Percentiles rank a stretch among this genome's conserved stretches.
These are phyloP conservation scores for Brasilioporus rufonigricans DNA, from an alignment of 768 basidiomycete genomes.

Conservation along the genomic window DNA sequence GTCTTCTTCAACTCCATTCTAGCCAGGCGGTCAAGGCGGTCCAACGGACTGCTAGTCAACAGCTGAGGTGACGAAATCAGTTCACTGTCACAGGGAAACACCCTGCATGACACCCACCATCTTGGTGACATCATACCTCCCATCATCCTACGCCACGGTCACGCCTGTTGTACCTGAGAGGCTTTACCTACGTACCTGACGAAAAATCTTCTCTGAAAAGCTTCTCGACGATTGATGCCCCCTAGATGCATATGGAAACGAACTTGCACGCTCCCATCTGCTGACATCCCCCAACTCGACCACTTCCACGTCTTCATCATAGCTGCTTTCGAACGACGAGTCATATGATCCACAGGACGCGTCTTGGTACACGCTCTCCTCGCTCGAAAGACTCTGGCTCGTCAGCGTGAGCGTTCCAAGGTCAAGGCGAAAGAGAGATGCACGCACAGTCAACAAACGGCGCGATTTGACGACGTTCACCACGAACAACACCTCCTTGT, in stretches of 20 bases:
- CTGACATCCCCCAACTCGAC: constrained; percentile 11
- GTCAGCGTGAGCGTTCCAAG: background rate
- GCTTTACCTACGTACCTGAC: constrained; percentile 13
- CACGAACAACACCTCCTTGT: constrained; percentile 20
- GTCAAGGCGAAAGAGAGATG: background rate
- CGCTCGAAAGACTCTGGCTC: constrained; percentile 17
- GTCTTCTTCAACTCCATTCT: constrained; percentile 29
- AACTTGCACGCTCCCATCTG: constrained; percentile 14
- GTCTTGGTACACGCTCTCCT: constrained; percentile 9
- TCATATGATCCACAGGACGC: constrained; percentile 2
- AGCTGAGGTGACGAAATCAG: constrained; percentile 20
- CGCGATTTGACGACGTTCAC: constrained; percentile 25
- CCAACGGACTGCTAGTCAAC: constrained; percentile 24
- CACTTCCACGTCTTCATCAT: constrained; percentile 20
- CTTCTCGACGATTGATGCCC: background rate
- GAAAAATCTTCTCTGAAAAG: background rate
- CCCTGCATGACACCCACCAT: constrained; percentile 21
- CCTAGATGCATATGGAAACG: constrained; percentile 14
- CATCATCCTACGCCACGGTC: constrained; percentile 13
- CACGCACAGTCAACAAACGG: constrained; percentile 20
- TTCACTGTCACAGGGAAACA: background rate
- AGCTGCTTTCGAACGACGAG: constrained; percentile 12
- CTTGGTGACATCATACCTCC: constrained; percentile 20
- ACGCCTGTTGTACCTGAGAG: background rate
- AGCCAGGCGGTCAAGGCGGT: constrained; percentile 29